Percentiles rank a stretch among this genome's conserved stretches.
These are phyloP conservation scores for Hypoxylon trugodes DNA, from an alignment of 495 filamentous ascomycete genomes.

Conservation along the genomic window DNA sequence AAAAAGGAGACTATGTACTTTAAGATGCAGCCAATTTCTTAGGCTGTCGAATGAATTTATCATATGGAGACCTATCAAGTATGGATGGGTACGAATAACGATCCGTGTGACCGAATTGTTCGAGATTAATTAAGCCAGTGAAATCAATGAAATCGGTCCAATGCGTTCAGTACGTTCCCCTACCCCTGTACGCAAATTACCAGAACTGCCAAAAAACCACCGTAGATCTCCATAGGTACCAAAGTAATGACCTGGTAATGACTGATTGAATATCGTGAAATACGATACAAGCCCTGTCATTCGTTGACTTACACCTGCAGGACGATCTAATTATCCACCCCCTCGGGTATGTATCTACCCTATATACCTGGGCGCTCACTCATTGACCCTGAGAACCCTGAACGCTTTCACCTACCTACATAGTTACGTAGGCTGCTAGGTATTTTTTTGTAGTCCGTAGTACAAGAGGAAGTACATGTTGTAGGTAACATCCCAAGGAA, in stretches of 20 bases:
- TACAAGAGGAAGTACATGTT: too few relatives aligned
- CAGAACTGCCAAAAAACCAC: not conserved
- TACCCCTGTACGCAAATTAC: slow-evolving; percentile 5
- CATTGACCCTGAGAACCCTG: too few relatives aligned
- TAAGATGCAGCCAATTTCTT: slow-evolving; percentile 1
- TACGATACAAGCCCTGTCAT: slow-evolving; percentile 24
- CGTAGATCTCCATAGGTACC: too few relatives aligned
- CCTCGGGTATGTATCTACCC: slow-evolving; percentile 22
- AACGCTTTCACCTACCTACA: too few relatives aligned
- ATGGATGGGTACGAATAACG: not conserved
- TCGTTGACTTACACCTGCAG: slow-evolving; percentile 28
- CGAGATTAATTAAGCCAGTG: slow-evolving; percentile 36
- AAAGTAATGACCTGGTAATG: slow-evolving; percentile 7
- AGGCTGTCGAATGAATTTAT: too few relatives aligned
- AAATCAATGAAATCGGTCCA: too few relatives aligned
- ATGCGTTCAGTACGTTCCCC: too few relatives aligned
- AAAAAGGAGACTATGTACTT: too few relatives aligned
- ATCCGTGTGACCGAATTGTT: slow-evolving; percentile 34
- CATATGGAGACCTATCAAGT: too few relatives aligned
- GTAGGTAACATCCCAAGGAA: too few relatives aligned
- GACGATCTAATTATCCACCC: slow-evolving; percentile 40
- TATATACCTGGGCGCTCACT: not conserved
- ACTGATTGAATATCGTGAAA: slow-evolving; percentile 28
- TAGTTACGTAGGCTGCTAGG: too few relatives aligned
- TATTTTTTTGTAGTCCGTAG: too few relatives aligned